Percentiles rank a stretch among this genome's conserved stretches.
Evolutionary conservation across 2,329 filamentous ascomycete genomes (phyloP).

Genomic region (Colletotrichum magnum): DNA sequence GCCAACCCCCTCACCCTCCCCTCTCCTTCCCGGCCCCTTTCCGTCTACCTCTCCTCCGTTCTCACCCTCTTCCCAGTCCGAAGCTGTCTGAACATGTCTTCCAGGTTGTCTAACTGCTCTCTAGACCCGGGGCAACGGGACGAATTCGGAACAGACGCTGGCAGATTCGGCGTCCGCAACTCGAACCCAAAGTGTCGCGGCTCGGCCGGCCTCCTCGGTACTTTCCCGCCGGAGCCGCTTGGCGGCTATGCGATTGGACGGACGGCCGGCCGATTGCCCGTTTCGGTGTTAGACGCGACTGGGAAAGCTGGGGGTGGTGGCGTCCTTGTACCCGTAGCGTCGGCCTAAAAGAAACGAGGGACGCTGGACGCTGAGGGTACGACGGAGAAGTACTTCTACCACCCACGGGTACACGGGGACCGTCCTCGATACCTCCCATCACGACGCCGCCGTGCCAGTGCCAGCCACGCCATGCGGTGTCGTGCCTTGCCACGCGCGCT

Average conservation of each 20-base stretch:
- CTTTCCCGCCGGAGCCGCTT: constrained; percentile 35
- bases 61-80: neutral
- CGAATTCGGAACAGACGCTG: neutral
- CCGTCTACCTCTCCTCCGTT: neutral
- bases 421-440: too few relatives aligned
- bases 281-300: constrained; percentile 40
- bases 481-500: too few relatives aligned
- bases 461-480: neutral
- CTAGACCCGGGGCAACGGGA: constrained; percentile 25
- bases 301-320: neutral
- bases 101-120: too few relatives aligned
- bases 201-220: constrained; percentile 31
- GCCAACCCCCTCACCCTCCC: neutral
- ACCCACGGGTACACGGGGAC: too few relatives aligned
- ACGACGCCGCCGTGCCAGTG: neutral
- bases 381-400: too few relatives aligned
- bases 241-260: constrained; percentile 35
- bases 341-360: too few relatives aligned
- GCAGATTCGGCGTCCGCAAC: neutral
- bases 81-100: too few relatives aligned
- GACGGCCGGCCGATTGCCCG: constrained; percentile 33
- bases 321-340: too few relatives aligned
- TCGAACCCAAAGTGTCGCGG: constrained; percentile 2
- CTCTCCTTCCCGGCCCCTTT: neutral
- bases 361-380: too few relatives aligned